Evolutionary conservation across 1,284 basidiomycete genomes (phyloP), one percentile per base, ranked within the genome.

Genomic region (Ganoderma leucocontextum): DNA sequence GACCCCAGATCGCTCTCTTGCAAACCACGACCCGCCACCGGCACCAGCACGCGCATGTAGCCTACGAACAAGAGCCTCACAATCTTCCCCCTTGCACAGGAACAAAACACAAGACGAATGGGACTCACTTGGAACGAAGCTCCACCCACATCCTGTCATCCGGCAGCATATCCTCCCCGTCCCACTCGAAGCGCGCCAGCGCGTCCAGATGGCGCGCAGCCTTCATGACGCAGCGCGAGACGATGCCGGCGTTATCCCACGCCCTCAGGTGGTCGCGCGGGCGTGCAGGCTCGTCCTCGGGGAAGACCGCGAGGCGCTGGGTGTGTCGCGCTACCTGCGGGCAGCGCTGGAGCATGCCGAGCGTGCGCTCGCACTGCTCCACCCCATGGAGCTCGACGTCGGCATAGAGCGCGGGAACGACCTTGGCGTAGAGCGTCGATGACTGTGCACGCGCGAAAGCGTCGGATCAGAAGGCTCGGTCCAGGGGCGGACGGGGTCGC

Each of bases 61-160:
- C 10, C 47, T 22, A 12, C 15, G 6, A 25, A 12, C 22, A 49
- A 49, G 10, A 25, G 13, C 22, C 47, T 19, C 47, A 49, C 22
- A 47, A 22, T 9, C 44, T 10, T 6, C n/a, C 0, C 7, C n/a
- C 44, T 9, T 10, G 4, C 22, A 25, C 22, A 10, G 0, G n/a
- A 22, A 10, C 8, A n/a, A 49, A 25, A 12, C 47, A 49, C 47
- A 49, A 25, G 47, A 49, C 22, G 13, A 12, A 41, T 12, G 12
- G 12, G 86, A 62, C 67, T 75, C 76, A 92, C 91, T 86, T 87
- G 66, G 85, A 78, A 44, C 89, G 85, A 71, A 93, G 80, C 65
- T 87, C 86, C 69, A 89, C 86, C 91, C 91, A 93, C 88, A 93
- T 89, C 70, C 90, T 87, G 71, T 93, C 91, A 69, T 87, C 81